Evolutionary conservation across 1,284 basidiomycete species (phyloP).

Genomic region (Hortiboletus rubellus): DNA sequence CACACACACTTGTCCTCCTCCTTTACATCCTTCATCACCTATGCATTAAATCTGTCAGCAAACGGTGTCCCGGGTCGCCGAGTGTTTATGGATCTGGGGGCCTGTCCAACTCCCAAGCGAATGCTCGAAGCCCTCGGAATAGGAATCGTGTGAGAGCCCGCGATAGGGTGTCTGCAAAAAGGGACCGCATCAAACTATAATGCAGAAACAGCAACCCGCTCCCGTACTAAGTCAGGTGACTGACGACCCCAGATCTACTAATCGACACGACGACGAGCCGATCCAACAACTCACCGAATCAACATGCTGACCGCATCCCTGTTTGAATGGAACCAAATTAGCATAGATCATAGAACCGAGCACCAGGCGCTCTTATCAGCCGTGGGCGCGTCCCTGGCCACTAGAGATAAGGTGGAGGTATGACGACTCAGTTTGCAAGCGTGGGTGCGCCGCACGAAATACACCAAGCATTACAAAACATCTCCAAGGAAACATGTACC

Average conservation of each 20-base stretch:
- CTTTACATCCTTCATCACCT: constrained; percentile 46
- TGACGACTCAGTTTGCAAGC: constrained; percentile 3
- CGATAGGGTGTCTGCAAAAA: constrained; percentile 39
- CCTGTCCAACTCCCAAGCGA: constrained; percentile 27
- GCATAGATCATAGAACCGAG: not conserved
- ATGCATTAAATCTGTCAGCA: constrained; percentile 48
- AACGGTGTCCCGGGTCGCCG: constrained; percentile 32
- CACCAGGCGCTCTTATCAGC: constrained; percentile 2
- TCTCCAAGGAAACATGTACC: constrained; percentile 34
- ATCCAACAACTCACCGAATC: constrained; percentile 51
- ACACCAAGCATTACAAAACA: constrained; percentile 15
- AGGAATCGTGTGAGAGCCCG: constrained; percentile 25
- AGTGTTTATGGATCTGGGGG: constrained; percentile 28
- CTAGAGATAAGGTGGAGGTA: constrained; percentile 19
- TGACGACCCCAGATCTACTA: constrained; percentile 16
- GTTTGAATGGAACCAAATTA: constrained; percentile 15
- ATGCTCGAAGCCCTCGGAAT: constrained; percentile 20
- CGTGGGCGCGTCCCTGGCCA: not conserved
- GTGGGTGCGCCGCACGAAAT: constrained; percentile 17
- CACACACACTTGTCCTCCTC: constrained; percentile 71
- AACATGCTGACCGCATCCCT: constrained; percentile 72
- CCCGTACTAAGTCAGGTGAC: constrained; percentile 8
- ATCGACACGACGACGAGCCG: constrained; percentile 19
- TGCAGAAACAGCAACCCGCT: constrained; percentile 23
- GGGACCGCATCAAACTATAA: constrained; percentile 37